Evolutionary conservation across 257 asterid genomes (phyloP).

Genomic region (Datura wrightii): DNA sequence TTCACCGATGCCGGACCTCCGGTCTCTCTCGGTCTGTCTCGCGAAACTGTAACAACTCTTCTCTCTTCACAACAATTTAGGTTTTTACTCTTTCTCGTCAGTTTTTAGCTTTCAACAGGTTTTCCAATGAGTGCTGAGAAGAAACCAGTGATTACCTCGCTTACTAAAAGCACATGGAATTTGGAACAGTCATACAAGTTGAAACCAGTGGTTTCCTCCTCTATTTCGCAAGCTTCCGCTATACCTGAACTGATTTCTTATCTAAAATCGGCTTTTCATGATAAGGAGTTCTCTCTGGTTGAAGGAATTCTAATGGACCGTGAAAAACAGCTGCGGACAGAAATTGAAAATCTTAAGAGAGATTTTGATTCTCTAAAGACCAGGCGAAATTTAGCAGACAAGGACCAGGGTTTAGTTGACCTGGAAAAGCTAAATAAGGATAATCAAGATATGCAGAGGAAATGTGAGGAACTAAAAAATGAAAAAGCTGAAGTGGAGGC

Average conservation of each 20-base stretch:
- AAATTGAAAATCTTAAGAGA: constrained; percentile 38
- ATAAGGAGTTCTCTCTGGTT: constrained; percentile 39
- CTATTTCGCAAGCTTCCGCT: constrained; percentile 21
- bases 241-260: constrained; percentile 42
- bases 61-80: background rate
- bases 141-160: background rate
- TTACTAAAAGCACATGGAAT: background rate
- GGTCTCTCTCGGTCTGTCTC: background rate
- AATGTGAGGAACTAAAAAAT: constrained; percentile 32
- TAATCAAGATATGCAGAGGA: constrained; percentile 28
- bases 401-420: constrained; percentile 6
- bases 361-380: constrained; percentile 28
- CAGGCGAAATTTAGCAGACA: constrained; percentile 29
- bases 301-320: constrained; percentile 38
- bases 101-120: background rate
- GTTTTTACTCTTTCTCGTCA: background rate
- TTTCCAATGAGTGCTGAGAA: constrained; percentile 9
- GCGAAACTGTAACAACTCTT: background rate
- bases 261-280: constrained; percentile 36
- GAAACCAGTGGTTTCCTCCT: background rate
- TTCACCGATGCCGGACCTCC: background rate
- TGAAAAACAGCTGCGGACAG: constrained; percentile 35
- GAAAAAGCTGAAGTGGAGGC: constrained; percentile 26
- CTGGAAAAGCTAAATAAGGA: constrained; percentile 29
- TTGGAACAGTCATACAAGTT: background rate